A percentile compares a stretch with the other conserved stretches of the same genome.
Evolutionary conservation across 257 asterid genomes (phyloP).

Genomic region (Leonotis leonurus): DNA sequence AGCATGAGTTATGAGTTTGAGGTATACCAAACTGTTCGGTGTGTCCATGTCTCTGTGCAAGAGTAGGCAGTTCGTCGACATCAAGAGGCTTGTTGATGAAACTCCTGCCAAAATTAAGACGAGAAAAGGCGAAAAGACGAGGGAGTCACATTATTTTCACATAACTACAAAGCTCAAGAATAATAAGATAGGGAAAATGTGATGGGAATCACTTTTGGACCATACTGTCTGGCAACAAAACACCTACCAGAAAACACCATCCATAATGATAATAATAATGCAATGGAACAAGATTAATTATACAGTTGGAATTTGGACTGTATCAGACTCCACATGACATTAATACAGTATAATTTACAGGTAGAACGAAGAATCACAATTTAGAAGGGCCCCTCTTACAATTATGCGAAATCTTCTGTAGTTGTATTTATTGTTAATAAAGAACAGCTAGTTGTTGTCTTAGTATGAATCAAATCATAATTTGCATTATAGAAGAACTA

Average conservation of each 20-base stretch:
- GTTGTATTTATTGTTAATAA: slow-evolving; percentile 20
- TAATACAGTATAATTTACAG: slow-evolving; percentile 6
- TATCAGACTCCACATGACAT: slow-evolving; percentile 23
- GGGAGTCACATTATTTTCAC: slow-evolving; percentile 12
- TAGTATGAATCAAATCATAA: slow-evolving; percentile 7
- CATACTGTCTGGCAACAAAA: slow-evolving; percentile 29
- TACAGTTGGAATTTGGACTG: slow-evolving; percentile 37
- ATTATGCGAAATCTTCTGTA: slow-evolving; percentile 17
- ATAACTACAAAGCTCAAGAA: slow-evolving; percentile 4
- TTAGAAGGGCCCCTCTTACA: slow-evolving; percentile 26
- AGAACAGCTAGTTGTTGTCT: slow-evolving; percentile 24
- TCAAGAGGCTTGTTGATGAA: slow-evolving; percentile 32
- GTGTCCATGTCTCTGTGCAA: slow-evolving; percentile 29
- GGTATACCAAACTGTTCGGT: slow-evolving; percentile 31
- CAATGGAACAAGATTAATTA: slow-evolving; percentile 22
- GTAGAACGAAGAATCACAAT: slow-evolving; percentile 11
- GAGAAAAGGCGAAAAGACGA: slow-evolving; percentile 10
- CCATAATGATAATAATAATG: slow-evolving; percentile 29
- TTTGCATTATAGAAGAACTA: background rate
- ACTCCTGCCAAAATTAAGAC: slow-evolving; percentile 34
- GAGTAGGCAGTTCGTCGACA: slow-evolving; percentile 40
- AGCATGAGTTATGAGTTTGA: slow-evolving; percentile 28
- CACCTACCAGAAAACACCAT: slow-evolving; percentile 34
- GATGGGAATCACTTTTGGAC: slow-evolving; percentile 32
- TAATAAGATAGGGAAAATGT: slow-evolving; percentile 16